phyloP scores from a whole-genome alignment of 352 stramenopile genomes.

The Phytophthora niederhauseri region DNA sequence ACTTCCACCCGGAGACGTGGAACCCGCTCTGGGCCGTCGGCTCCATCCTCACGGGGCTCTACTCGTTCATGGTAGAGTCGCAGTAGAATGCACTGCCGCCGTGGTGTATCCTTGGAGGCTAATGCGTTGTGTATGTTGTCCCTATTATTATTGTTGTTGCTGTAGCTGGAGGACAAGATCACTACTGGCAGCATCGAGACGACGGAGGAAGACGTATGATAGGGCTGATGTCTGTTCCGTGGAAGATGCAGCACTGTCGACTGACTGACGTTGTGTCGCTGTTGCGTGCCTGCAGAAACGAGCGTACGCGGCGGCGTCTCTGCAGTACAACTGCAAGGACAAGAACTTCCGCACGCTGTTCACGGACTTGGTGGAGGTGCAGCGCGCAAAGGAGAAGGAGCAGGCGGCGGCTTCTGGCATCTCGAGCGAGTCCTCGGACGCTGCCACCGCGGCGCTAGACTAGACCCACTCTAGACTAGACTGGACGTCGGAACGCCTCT shows the following conservation, averaged over 20 bases:
- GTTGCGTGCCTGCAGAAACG: conserved; percentile 55
- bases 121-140: not conserved
- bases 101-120: not conserved
- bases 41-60: conserved; percentile 95
- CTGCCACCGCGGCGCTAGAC: conserved; percentile 15
- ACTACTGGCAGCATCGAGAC: conserved; percentile 90
- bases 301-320: conserved; percentile 63
- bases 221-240: too few relatives aligned
- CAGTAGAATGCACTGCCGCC: too few relatives aligned
- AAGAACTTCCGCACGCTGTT: conserved; percentile 88
- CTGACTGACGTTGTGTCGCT: not conserved
- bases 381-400: conserved; percentile 25
- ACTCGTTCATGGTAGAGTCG: conserved; percentile 92
- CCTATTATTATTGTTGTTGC: not conserved
- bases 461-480: conserved; percentile 11
- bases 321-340: conserved; percentile 83
- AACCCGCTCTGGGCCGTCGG: conserved; percentile 96
- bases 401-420: not conserved
- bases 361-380: conserved; percentile 77
- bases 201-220: conserved; percentile 67
- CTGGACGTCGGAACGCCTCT: conserved; percentile 3
- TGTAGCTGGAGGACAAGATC: conserved; percentile 69
- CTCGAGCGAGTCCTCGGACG: not conserved
- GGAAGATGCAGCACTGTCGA: too few relatives aligned
- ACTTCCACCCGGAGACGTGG: conserved; percentile 96